Base-by-base conservation (phyloP, 2,329 filamentous ascomycete species). In the Trichoderma polysporum region DNA sequence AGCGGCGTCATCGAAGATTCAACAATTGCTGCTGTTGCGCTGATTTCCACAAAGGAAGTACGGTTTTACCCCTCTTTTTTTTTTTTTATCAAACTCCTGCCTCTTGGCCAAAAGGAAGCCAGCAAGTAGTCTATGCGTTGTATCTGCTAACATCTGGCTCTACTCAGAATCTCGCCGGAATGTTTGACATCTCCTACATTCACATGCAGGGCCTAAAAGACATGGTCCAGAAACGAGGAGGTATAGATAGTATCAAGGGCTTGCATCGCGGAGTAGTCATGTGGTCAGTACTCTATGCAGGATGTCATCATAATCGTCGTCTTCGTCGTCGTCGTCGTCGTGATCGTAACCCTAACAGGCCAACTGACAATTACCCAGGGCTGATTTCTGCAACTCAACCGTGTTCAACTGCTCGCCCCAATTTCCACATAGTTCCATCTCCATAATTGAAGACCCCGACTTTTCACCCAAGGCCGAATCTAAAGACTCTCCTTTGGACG, bases 361-460 rank as follows among this genome's bases (percentile, higher is more conserved):
- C 33, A 19, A 29, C 58, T 61, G 31, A 61, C 58, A 9, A 37
- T 47, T 4, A 4, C 9, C 6, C 17, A 66, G 63, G 63, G 52
- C 63, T 13, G 63, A 66, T 27, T 66, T 66, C 45, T 66, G 54
- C 41, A 49, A 66, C 9, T 66, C 63, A 17, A 66, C 31, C 17
- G 54, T 60, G 12, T 60, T 45, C 39, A 66, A 60, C 25, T 66
- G 39, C 15, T 10, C 41, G 22, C 63, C 63, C 1, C 52, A 59
- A 3, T 66, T 66, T 31, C 54, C 63, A 25, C 56, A 57, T 8
- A 31, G 7, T 9, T 22, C 37, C 17, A 17, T 37, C 17, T 22
- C 63, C 1, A 31, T 31, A 6, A 19, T 4, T 3, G 12, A 49
- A 10, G 54, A 60, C 29, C 9, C 22, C 19, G 31, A 15, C 8